Base-by-base conservation (phyloP, 2,329 filamentous ascomycete species). In the Xylogone sp. region DNA sequence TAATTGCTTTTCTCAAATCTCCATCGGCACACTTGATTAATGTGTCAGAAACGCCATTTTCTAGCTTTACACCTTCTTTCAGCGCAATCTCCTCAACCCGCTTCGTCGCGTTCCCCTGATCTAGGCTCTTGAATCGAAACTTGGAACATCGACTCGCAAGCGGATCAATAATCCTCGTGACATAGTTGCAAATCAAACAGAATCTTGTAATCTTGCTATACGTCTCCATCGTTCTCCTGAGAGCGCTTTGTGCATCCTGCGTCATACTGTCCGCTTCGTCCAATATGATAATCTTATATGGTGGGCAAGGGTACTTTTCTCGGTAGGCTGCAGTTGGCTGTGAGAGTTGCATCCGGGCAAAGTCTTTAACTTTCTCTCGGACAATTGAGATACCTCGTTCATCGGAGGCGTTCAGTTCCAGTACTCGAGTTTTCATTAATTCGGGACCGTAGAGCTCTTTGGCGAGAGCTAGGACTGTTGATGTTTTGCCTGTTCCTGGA, bases 241-340 rank as follows among this genome's bases (percentile, higher is more conserved):
- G 77, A 4, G 95, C 94, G 54, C 85, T 89, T 75, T 99, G 94
- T 12, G 94, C 94, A 72, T 99, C 95, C 70, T 97, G 93, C 39
- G 94, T 99, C 93, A 99, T 97, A 60, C 88, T 94, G 69, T 99
- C 94, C 60, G 94, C 94, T 74, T 99, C 94, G 71, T 99, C 94
- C 53, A 99, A 83, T 55, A 99, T 90, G 66, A 99, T 93, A 67
- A 99, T 96, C 75, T 99, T 99, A 77, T 97, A 99, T 0, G 94
- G 94, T 20, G 94, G 94, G 67, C 93, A 97, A 0, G 94, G 92
- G 65, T 96, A 97, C 65, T 86, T 73, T 53, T 77, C 71, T 71
- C 83, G 75, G 74, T 88, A 81, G 61, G 84, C 75, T 56, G 85
- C 71, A 0, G 77, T 75, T 0, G 90, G 84, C 59, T 95, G 90